Evolutionary conservation across 768 basidiomycete genomes (phyloP).

Genomic region (Termitomyces sp.): DNA sequence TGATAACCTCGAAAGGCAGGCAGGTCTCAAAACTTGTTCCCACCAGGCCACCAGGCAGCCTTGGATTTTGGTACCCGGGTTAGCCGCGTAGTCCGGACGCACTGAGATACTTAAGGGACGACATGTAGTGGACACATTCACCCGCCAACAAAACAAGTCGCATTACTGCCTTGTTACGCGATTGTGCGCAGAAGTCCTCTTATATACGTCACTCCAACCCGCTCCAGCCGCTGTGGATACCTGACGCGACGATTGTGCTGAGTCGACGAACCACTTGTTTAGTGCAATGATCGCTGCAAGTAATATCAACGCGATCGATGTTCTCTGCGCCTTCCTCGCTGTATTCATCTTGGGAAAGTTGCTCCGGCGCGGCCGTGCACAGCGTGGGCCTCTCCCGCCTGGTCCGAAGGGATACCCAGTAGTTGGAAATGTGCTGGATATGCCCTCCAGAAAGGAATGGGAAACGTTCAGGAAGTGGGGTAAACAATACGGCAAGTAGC

Average conservation of each 20-base stretch:
- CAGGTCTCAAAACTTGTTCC: too few species aligned
- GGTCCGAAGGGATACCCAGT: constrained; percentile 4
- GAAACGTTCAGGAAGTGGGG: constrained; percentile 4
- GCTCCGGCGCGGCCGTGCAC: constrained; percentile 12
- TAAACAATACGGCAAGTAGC: not conserved
- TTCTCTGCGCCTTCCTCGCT: constrained; percentile 26
- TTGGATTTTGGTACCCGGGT: too few species aligned
- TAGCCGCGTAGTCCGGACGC: too few species aligned
- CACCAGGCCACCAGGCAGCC: too few species aligned
- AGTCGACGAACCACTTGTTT: too few species aligned
- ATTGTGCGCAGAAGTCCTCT: too few species aligned
- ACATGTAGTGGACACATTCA: too few species aligned
- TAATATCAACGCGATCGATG: constrained; percentile 9
- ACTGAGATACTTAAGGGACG: too few species aligned
- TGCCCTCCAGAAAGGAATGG: constrained; percentile 1
- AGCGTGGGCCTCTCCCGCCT: constrained; percentile 2
- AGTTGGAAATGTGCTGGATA: constrained; percentile 5
- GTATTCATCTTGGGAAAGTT: constrained; percentile 28
- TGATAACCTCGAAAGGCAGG: too few species aligned
- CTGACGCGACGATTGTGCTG: not conserved
- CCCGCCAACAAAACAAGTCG: too few species aligned
- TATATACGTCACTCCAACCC: not conserved
- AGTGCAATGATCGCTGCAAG: not conserved
- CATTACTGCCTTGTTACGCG: too few species aligned
- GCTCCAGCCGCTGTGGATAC: not conserved